Evolutionary conservation across 331 rosid species (phyloP).

Genomic region (Quercus phellos): DNA sequence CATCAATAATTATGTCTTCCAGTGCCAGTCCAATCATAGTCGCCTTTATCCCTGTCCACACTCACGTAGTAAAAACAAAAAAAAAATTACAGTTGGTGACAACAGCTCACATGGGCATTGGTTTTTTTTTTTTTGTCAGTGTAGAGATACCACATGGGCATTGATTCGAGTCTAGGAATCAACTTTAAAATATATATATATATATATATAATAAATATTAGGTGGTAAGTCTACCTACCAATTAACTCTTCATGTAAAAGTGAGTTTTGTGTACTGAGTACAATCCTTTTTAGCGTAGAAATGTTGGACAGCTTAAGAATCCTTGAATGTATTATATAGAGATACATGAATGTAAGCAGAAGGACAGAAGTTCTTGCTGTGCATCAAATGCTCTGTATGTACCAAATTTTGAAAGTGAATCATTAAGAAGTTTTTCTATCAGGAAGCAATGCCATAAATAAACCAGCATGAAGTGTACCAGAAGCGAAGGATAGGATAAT

Average conservation of each 20-base stretch:
- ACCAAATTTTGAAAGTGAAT: not conserved
- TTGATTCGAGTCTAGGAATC: too few species aligned
- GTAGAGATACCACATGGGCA: not conserved
- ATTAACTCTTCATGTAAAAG: too few species aligned
- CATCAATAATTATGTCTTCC: constrained; percentile 36
- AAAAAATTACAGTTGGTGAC: constrained; percentile 25
- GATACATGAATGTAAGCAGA: constrained; percentile 16
- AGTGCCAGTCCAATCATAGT: constrained; percentile 10
- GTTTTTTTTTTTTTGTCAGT: not conserved
- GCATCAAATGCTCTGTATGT: not conserved
- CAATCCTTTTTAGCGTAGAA: not conserved
- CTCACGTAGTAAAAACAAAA: not conserved
- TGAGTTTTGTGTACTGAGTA: too few species aligned
- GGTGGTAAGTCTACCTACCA: too few species aligned
- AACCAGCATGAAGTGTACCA: constrained; percentile 8
- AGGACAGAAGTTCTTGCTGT: not conserved
- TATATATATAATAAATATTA: too few species aligned
- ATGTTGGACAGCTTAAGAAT: not conserved
- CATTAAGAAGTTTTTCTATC: not conserved
- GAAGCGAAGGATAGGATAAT: constrained; percentile 1
- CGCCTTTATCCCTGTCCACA: constrained; percentile 20
- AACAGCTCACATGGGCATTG: constrained; percentile 11
- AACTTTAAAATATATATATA: too few species aligned
- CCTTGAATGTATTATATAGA: constrained; percentile 5
- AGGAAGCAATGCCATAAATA: constrained; percentile 14